Conservation (phyloP, 2,329 filamentous ascomycete genomes). For the Cladophialophora chaetospira region DNA sequence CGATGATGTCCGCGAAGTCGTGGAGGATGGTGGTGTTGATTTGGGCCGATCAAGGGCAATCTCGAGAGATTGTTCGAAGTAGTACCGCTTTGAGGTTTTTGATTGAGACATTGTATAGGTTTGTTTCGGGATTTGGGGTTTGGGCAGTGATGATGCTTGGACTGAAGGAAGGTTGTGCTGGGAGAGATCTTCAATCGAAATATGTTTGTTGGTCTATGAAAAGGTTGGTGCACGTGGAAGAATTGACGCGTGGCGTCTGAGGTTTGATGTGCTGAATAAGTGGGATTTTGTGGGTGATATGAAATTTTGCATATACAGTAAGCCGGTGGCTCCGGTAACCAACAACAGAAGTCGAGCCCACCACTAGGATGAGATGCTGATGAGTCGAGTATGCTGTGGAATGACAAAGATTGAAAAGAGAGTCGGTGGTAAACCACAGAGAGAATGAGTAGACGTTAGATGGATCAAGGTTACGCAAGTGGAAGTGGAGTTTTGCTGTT, state of each 20-base stretch:
- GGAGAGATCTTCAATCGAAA: background rate
- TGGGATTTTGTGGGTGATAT: background rate
- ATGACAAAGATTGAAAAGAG: background rate
- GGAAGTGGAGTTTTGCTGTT: background rate
- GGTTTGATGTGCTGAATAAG: conserved; percentile 13
- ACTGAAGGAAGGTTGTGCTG: background rate
- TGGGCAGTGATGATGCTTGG: background rate
- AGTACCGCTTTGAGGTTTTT: conserved; percentile 15
- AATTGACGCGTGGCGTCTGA: conserved; percentile 7
- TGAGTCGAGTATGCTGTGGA: background rate
- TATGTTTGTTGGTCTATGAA: background rate
- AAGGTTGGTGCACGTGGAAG: background rate
- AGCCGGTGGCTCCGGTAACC: background rate
- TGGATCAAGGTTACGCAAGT: background rate
- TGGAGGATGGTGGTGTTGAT: conserved; percentile 16
- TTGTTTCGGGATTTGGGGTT: background rate
- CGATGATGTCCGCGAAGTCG: conserved; percentile 26
- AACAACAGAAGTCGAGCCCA: background rate
- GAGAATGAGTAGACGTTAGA: background rate
- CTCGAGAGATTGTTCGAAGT: conserved; percentile 19
- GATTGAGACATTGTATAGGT: conserved; percentile 13
- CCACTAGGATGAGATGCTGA: background rate
- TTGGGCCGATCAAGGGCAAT: conserved; percentile 11
- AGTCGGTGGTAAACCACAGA: background rate
- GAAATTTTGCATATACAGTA: background rate